Base-by-base conservation (phyloP, 306 rosid genomes). In the Gynostemma pentaphyllum region DNA sequence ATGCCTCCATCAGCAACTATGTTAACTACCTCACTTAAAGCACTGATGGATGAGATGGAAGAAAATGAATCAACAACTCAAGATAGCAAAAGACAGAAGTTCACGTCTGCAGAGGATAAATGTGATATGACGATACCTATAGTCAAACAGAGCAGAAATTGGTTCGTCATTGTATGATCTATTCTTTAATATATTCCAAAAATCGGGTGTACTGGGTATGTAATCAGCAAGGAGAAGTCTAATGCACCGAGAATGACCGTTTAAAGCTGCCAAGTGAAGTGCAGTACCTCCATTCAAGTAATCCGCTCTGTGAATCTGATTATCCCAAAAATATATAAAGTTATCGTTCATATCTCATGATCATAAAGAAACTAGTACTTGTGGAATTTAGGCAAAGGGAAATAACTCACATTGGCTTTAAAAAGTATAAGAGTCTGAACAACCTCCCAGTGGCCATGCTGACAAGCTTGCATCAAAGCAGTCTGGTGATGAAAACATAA, bases 391-490 rank as follows among this genome's bases (percentile, higher is more conserved):
- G 18, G 51, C 18, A 4, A 51, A 27, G 44, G 52, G 24, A 68
- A 27, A 24, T 11, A 21, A 39, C 88, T 70, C 84, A 94, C 99
- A 44, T 89, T 94, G 56, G 99, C 95, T 5, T 69, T 77, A 51
- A 72, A 82, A 59, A 94, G 78, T 50, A 88, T 46, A 57, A 94
- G 76, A 48, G 77, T 84, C 95, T 74, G 95, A 72, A 84, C 97
- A 51, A 94, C 99, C 76, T 88, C 99, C 99, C 99, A 94, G 29
- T 88, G 94, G 74, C 99, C 99, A 66, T 88, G 87, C 73, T 94
- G 97, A 77, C 99, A 94, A 61, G 99, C 99, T 94, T 94, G 99
- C 99, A 94, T 94, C 85, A 94, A 81, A 53, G 99, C 97, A 73
- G 99, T 94, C 99, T 92, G 81, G 76, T 42, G 40, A n/a, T 26